Percentiles rank a stretch among this genome's conserved stretches.
These are phyloP conservation scores for Petasospora fabianii DNA, from an alignment of 1,139 yeast species.

Conservation along the genomic window DNA sequence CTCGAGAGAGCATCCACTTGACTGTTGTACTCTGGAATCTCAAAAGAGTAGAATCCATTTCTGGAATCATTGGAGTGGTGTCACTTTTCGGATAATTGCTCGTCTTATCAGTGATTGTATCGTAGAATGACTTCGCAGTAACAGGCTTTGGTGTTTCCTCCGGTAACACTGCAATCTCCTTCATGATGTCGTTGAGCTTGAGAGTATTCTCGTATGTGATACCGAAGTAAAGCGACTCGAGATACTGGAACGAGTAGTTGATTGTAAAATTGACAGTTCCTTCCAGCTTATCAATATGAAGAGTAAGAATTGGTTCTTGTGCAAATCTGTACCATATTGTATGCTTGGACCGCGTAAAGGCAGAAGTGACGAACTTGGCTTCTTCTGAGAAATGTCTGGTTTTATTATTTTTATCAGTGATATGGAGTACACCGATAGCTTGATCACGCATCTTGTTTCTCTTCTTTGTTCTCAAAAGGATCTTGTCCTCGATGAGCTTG, in stretches of 20 bases:
- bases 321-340: conserved; percentile 3
- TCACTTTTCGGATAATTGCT: conserved; percentile 13
- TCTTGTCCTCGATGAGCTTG: background rate
- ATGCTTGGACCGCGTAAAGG: background rate
- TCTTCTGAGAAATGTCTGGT: background rate
- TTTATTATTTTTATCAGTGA: background rate
- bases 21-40: conserved; percentile 63
- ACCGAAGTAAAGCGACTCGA: conserved; percentile 13
- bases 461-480: conserved; percentile 13
- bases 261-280: conserved; percentile 2
- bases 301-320: conserved; percentile 6
- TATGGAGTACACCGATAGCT: conserved; percentile 3
- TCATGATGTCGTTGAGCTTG: conserved; percentile 3
- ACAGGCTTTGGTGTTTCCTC: conserved; percentile 1
- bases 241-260: conserved; percentile 8
- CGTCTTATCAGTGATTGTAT: conserved; percentile 31
- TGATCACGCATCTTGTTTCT: conserved; percentile 13
- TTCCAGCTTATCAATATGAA: background rate
- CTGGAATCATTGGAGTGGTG: conserved; percentile 31
- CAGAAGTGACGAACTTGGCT: conserved; percentile 1
- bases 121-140: conserved; percentile 30
- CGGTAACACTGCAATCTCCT: background rate
- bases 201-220: background rate
- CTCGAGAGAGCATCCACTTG: conserved; percentile 59
- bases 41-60: conserved; percentile 45